These are phyloP conservation scores for Cyphellophora attinorum DNA, from an alignment of 2,329 filamentous ascomycete genomes.

Conservation along the genomic window DNA sequence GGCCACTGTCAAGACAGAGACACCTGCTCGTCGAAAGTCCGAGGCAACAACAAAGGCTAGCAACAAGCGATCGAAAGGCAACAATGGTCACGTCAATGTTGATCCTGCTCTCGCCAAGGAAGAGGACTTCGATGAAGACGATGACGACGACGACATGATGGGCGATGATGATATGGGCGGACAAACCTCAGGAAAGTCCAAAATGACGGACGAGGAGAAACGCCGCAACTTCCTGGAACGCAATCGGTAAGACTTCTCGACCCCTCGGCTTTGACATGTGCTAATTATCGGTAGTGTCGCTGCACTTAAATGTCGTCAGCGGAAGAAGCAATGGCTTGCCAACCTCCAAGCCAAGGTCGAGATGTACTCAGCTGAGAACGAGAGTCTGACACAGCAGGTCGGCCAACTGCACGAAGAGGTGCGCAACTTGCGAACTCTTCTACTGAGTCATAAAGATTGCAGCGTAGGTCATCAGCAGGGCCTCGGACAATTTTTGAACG, in stretches of 20 bases:
- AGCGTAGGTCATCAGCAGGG: slow-evolving; percentile 84
- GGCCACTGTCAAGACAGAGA: slow-evolving; percentile 32
- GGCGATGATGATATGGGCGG: slow-evolving; percentile 28
- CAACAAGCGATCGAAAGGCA: slow-evolving; percentile 65
- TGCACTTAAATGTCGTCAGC: slow-evolving; percentile 89
- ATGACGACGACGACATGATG: slow-evolving; percentile 44
- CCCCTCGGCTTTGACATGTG: background rate
- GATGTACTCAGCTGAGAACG: slow-evolving; percentile 84
- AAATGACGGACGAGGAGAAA: slow-evolving; percentile 99
- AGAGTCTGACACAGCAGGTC: slow-evolving; percentile 74
- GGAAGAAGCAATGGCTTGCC: slow-evolving; percentile 97
- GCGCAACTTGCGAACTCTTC: slow-evolving; percentile 83
- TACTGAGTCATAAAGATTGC: slow-evolving; percentile 93
- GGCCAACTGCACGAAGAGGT: slow-evolving; percentile 82
- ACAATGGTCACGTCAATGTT: slow-evolving; percentile 31
- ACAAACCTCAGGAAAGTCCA: slow-evolving; percentile 42
- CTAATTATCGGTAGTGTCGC: slow-evolving; percentile 59
- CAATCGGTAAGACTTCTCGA: slow-evolving; percentile 61
- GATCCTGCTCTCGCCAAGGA: slow-evolving; percentile 33
- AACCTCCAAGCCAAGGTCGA: slow-evolving; percentile 94
- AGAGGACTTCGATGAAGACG: slow-evolving; percentile 47
- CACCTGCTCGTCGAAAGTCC: slow-evolving; percentile 68
- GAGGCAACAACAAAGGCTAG: slow-evolving; percentile 56
- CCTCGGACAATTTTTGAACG: slow-evolving; percentile 31
- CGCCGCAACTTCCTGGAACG: slow-evolving; percentile 94